Base-by-base conservation (phyloP, 2,329 filamentous ascomycete species). In the Aspergillus pseudonomiae region DNA sequence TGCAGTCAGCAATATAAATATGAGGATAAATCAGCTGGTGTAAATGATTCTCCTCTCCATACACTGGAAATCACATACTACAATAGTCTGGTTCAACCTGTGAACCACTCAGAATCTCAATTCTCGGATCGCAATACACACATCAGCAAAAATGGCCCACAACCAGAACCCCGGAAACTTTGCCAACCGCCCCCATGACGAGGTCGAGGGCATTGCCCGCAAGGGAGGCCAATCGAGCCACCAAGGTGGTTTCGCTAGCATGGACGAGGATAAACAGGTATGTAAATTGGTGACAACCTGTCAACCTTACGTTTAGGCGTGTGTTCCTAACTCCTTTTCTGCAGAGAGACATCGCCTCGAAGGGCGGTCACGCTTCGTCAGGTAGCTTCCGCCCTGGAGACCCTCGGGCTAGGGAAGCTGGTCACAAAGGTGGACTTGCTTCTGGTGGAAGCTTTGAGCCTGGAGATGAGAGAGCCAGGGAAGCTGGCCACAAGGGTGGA, bases 351-450 rank as follows among this genome's bases (percentile, higher is more conserved):
- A 86, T 87, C 63, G 84, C 85, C 1, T 87, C 85, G 12, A 77
- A 80, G 72, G 85, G 85, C 11, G 85, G 84, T 5, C 77, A 86
- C 58, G 81, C 83, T 0, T 86, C 84, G 0, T 78, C 79, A 41
- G 84, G 85, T 5, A 84, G 81, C 3, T 88, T 88, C 60, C 82
- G 86, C 68, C 79, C 80, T 0, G 83, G 85, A 7, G 83, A 81
- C 55, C 80, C 84, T 71, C 80, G 78, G 64, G 84, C 84, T 2
- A 80, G 77, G 55, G 84, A 86, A 72, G 84, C 85, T 21, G 85
- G 85, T 3, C 76, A 78, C 36, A 87, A 86, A n/a, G n/a, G n/a
- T n/a, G n/a, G n/a, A n/a, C n/a, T n/a, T n/a, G n/a, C n/a, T n/a
- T n/a, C n/a, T n/a, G n/a, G n/a, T n/a, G n/a, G n/a, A n/a, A n/a